phyloP scores from a whole-genome alignment of 139 green algal genomes.

The Chlorella vulgaris region DNA sequence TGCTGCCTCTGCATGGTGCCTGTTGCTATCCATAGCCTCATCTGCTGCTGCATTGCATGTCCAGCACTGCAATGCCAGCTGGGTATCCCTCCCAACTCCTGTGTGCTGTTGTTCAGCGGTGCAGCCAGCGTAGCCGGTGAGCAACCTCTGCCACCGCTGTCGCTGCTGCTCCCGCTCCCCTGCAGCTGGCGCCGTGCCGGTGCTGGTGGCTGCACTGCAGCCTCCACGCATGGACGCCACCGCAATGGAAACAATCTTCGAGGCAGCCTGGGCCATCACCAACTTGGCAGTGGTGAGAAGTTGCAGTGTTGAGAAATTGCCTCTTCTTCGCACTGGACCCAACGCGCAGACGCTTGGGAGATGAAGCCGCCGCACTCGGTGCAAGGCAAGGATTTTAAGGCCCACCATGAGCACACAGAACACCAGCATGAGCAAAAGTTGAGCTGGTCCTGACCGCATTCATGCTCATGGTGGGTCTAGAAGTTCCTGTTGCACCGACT shows the following conservation, averaged over 20 bases:
- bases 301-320: not conserved
- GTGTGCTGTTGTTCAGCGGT: not conserved
- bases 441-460: too few species aligned
- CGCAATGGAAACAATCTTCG: constrained; percentile 42
- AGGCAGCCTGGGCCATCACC: constrained; percentile 56
- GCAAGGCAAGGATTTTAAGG: too few species aligned
- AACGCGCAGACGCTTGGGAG: too few species aligned
- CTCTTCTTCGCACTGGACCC: not conserved
- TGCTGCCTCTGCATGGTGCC: too few species aligned
- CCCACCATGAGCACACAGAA: too few species aligned
- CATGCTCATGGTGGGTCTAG: too few species aligned
- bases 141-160: not conserved
- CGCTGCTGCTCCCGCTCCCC: constrained; percentile 2
- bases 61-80: not conserved
- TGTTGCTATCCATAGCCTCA: too few species aligned
- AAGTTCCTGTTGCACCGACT: too few species aligned
- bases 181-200: constrained; percentile 36
- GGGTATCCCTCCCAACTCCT: not conserved
- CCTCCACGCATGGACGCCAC: constrained; percentile 17
- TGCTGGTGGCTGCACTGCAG: constrained; percentile 42
- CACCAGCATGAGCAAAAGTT: too few species aligned
- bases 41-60: not conserved
- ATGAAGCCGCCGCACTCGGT: too few species aligned
- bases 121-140: not conserved
- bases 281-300: constrained; percentile 48